These are phyloP conservation scores for Penicillium rolfsii DNA, from an alignment of 2,329 filamentous ascomycete genomes.

Conservation along the genomic window DNA sequence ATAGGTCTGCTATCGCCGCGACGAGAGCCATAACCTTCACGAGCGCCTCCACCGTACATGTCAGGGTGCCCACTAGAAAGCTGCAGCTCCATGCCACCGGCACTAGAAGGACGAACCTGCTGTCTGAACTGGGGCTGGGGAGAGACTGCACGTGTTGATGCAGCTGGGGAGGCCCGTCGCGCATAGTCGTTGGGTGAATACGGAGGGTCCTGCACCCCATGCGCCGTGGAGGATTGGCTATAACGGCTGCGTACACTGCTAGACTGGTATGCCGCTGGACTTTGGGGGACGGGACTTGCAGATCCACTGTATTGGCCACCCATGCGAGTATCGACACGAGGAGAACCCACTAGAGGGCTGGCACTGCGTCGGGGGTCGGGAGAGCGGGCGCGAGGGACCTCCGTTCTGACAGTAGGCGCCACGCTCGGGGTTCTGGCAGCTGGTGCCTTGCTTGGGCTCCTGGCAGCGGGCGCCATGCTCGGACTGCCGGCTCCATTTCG, in stretches of 20 bases:
- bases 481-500: conserved; percentile 50
- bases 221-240: conserved; percentile 43
- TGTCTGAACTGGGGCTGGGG: conserved; percentile 57
- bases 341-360: conserved; percentile 36
- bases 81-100: conserved; percentile 68
- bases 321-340: conserved; percentile 41
- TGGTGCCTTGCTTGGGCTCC: conserved; percentile 59
- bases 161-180: conserved; percentile 43
- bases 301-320: conserved; percentile 45
- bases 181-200: conserved; percentile 51
- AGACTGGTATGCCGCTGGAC: conserved; percentile 51
- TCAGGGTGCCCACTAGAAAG: conserved; percentile 61
- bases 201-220: conserved; percentile 42
- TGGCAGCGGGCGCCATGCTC: conserved; percentile 54
- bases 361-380: conserved; percentile 49
- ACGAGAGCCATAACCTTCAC: conserved; percentile 40
- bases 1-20: conserved; percentile 54
- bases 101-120: conserved; percentile 54
- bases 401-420: conserved; percentile 31
- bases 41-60: conserved; percentile 54
- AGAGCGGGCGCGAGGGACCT: conserved; percentile 42
- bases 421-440: conserved; percentile 25
- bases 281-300: conserved; percentile 41
- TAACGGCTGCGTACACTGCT: conserved; percentile 46
- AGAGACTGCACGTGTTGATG: conserved; percentile 51